Evolutionary conservation across 2,329 filamentous ascomycete species (phyloP).

Genomic region (Aschersonia sp.): DNA sequence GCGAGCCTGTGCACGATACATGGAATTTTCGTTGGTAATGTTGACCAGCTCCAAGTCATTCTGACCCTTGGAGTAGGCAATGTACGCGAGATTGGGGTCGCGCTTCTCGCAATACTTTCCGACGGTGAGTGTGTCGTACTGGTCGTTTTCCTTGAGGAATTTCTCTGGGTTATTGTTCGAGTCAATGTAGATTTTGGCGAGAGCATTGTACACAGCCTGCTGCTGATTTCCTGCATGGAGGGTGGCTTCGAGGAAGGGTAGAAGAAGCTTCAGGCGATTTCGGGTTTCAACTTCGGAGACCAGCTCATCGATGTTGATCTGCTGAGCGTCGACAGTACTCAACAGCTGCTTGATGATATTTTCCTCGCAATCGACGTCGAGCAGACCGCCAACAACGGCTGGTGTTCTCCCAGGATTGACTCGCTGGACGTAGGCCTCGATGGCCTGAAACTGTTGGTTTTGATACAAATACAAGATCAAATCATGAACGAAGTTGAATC

Average conservation of each 20-base stretch:
- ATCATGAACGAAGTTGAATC: constrained; percentile 98
- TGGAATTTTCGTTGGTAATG: constrained; percentile 98
- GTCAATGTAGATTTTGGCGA: constrained; percentile 99
- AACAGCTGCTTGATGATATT: constrained; percentile 87
- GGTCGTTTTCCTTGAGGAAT: constrained; percentile 93
- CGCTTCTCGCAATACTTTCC: constrained; percentile 99
- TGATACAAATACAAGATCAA: constrained; percentile 94
- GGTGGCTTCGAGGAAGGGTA: constrained; percentile 92
- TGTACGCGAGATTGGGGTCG: constrained; percentile 88
- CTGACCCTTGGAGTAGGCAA: constrained; percentile 90
- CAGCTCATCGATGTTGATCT: constrained; percentile 86
- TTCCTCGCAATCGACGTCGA: constrained; percentile 97
- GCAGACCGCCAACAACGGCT: constrained; percentile 78
- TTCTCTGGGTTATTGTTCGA: constrained; percentile 96
- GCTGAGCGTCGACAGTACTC: constrained; percentile 65
- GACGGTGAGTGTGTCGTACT: constrained; percentile 82
- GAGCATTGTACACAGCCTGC: constrained; percentile 89
- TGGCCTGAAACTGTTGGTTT: constrained; percentile 98
- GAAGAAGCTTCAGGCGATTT: constrained; percentile 85
- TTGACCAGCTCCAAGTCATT: constrained; percentile 95
- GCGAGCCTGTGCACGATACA: constrained; percentile 95
- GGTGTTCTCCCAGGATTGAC: constrained; percentile 88
- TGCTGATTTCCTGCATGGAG: constrained; percentile 84
- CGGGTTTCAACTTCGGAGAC: constrained; percentile 90
- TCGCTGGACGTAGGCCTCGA: constrained; percentile 93